Conservation (phyloP, 2,329 filamentous ascomycete species). For the Diaporthe eres region DNA sequence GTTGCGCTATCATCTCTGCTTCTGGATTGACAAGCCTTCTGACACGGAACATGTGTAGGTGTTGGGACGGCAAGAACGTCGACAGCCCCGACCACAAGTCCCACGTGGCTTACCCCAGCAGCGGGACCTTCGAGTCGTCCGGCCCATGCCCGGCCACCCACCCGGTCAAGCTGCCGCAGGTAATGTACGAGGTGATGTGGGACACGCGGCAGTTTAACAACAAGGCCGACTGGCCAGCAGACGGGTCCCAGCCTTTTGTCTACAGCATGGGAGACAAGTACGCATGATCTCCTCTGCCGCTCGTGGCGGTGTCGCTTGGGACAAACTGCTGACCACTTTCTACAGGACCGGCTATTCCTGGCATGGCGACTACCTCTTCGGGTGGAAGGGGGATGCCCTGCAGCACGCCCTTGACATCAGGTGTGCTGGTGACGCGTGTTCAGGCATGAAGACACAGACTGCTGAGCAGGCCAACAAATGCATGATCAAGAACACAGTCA, state of each 20-base stretch:
- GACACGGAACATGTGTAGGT: not conserved
- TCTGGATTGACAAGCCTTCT: not conserved
- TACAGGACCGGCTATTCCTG: conserved; percentile 53
- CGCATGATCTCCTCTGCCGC: rapidly evolving
- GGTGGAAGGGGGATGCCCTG: conserved; percentile 57
- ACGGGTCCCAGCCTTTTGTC: conserved; percentile 49
- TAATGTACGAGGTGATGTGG: conserved; percentile 59
- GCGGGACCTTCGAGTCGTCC: conserved; percentile 27
- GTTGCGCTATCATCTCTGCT: not conserved
- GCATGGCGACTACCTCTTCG: conserved; percentile 58
- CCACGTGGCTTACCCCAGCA: conserved; percentile 50
- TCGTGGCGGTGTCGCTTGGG: rapidly evolving
- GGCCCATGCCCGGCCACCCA: conserved; percentile 50
- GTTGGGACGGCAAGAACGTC: conserved; percentile 50
- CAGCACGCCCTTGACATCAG: conserved; percentile 53
- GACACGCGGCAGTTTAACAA: conserved; percentile 55
- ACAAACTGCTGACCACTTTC: rapidly evolving
- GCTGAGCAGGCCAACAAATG: conserved; percentile 51
- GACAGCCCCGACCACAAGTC: conserved; percentile 50
- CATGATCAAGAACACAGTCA: conserved; percentile 47
- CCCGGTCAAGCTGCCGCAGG: conserved; percentile 52
- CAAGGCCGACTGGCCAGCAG: conserved; percentile 51
- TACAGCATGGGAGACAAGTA: conserved; percentile 49
- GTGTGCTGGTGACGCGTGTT: conserved; percentile 53
- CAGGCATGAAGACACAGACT: conserved; percentile 47